These are phyloP conservation scores for Cladosporium cucumerinum DNA, from an alignment of 2,329 filamentous ascomycete species.

Conservation along the genomic window DNA sequence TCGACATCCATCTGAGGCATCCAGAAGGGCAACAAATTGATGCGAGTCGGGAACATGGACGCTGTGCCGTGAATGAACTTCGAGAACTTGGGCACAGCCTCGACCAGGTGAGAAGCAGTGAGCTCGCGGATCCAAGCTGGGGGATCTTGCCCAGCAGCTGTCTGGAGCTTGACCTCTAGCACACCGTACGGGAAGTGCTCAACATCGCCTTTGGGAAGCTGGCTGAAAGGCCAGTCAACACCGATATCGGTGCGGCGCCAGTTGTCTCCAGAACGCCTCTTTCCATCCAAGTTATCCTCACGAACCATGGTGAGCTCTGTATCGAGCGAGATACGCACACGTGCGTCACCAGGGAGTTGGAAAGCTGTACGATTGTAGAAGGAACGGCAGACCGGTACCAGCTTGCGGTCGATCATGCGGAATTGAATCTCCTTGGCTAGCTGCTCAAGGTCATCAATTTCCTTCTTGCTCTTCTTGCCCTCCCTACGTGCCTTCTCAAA, in stretches of 20 bases:
- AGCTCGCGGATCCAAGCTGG: conserved; percentile 96
- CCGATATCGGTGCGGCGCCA: conserved; percentile 98
- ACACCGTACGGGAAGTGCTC: conserved; percentile 94
- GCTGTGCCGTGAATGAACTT: conserved; percentile 98
- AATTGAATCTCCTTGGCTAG: conserved; percentile 92
- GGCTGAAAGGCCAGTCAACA: conserved; percentile 89
- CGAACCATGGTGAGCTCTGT: conserved; percentile 93
- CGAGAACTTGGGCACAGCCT: conserved; percentile 98
- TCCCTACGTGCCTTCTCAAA: conserved; percentile 97
- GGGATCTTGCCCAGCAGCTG: conserved; percentile 88
- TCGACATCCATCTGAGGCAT: conserved; percentile 98
- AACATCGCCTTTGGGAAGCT: conserved; percentile 79
- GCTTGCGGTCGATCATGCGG: conserved; percentile 79
- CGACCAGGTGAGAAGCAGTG: conserved; percentile 88
- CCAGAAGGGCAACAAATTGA: conserved; percentile 92
- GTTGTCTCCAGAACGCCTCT: conserved; percentile 72
- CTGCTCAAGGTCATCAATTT: conserved; percentile 86
- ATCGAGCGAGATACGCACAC: conserved; percentile 93
- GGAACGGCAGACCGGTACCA: conserved; percentile 84
- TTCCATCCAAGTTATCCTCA: conserved; percentile 90
- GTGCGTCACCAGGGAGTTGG: conserved; percentile 91
- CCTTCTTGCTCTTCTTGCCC: conserved; percentile 87
- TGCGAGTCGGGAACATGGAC: conserved; percentile 78
- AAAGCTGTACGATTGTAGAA: conserved; percentile 99
- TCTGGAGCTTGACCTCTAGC: conserved; percentile 95